Percentiles rank a stretch among this genome's conserved stretches.
Evolutionary conservation across 495 filamentous ascomycete genomes (phyloP).

Genomic region (Penicillium crystallinum): DNA sequence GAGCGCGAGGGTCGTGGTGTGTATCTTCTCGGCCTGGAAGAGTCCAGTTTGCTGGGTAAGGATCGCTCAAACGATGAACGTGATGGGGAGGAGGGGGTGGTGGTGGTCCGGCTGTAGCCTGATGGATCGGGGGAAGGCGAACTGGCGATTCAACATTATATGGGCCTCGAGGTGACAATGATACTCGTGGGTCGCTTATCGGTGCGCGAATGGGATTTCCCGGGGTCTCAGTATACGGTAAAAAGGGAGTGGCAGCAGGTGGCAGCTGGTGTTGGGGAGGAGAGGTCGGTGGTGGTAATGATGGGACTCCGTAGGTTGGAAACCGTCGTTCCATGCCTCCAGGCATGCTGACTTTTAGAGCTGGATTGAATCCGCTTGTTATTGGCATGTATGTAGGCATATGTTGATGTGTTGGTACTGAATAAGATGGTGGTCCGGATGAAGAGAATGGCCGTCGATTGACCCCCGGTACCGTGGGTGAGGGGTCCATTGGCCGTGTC

Average conservation of each 20-base stretch:
- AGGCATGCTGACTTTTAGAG: conserved; percentile 21
- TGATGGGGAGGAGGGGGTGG: conserved; percentile 21
- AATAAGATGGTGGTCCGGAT: conserved; percentile 28
- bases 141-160: conserved; percentile 34
- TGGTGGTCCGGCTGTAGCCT: conserved; percentile 24
- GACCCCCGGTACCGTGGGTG: conserved; percentile 21
- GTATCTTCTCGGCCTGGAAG: conserved; percentile 20
- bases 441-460: conserved; percentile 38
- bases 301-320: conserved; percentile 25
- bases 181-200: conserved; percentile 23
- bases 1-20: conserved; percentile 18
- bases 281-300: conserved; percentile 30
- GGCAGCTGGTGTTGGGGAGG: conserved; percentile 34
- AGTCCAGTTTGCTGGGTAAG: conserved; percentile 32
- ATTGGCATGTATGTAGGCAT: conserved; percentile 30
- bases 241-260: conserved; percentile 20
- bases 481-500: conserved; percentile 29
- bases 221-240: conserved; percentile 27
- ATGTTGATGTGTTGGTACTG: conserved; percentile 22
- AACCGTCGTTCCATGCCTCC: conserved; percentile 29
- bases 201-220: conserved; percentile 23
- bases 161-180: conserved; percentile 28
- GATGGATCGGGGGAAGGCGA: conserved; percentile 40
- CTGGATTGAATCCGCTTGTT: conserved; percentile 27
- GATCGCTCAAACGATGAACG: conserved; percentile 37